These are phyloP conservation scores for Sonneratia caseolaris DNA, from an alignment of 345 rosid species.

Conservation along the genomic window DNA sequence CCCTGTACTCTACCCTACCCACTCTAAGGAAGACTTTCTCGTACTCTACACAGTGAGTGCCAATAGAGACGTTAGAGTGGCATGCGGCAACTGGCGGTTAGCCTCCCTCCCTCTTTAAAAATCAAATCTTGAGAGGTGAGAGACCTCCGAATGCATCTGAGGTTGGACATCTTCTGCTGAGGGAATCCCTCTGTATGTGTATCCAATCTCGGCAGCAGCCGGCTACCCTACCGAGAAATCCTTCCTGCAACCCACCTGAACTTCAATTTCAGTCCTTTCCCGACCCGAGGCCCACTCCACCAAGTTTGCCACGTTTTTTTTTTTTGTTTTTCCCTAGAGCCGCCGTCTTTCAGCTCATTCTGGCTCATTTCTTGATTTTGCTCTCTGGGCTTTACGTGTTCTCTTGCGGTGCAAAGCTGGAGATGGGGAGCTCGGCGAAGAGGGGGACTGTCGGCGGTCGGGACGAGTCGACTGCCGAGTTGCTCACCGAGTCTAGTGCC, in stretches of 20 bases:
- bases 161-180: not conserved
- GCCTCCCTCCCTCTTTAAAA: conserved; percentile 9
- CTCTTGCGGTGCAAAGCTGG: not conserved
- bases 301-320: not conserved
- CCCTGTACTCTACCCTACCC: conserved; percentile 18
- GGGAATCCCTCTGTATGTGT: not conserved
- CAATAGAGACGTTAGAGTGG: conserved; percentile 39
- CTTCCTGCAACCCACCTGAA: not conserved
- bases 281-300: not conserved
- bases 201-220: not conserved
- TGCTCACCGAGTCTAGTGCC: conserved; percentile 29
- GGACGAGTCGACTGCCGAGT: conserved; percentile 2
- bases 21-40: not conserved
- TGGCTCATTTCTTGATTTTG: conserved; percentile 4
- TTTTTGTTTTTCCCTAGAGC: not conserved
- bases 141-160: not conserved
- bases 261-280: conserved; percentile 1
- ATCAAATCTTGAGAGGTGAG: conserved; percentile 19
- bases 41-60: conserved; percentile 8
- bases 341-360: not conserved
- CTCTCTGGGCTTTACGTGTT: conserved; percentile 7
- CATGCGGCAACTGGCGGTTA: conserved; percentile 20
- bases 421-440: conserved; percentile 54
- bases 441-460: conserved; percentile 19
- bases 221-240: not conserved